phyloP scores from a whole-genome alignment of 352 stramenopile species.

The Phytophthora megakarya region DNA sequence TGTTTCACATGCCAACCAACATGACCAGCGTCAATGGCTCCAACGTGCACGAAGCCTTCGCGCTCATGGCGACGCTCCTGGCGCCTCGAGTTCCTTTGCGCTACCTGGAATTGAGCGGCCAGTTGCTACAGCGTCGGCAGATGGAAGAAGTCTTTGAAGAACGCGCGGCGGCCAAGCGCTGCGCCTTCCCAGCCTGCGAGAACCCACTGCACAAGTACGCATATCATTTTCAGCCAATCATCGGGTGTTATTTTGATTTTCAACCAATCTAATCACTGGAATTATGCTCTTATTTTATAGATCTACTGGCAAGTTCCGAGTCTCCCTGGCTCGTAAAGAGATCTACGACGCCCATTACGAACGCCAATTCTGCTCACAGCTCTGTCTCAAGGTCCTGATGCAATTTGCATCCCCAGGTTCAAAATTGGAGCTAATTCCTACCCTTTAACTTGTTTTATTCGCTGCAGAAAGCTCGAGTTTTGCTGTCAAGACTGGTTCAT shows the following conservation, averaged over 20 bases:
- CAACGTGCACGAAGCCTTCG: slow-evolving; percentile 77
- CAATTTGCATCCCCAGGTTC: background rate
- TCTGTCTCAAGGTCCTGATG: slow-evolving; percentile 61
- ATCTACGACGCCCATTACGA: slow-evolving; percentile 85
- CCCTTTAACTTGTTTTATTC: slow-evolving; percentile 4
- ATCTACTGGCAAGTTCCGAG: slow-evolving; percentile 66
- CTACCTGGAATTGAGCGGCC: slow-evolving; percentile 70
- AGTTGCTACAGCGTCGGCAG: slow-evolving; percentile 78
- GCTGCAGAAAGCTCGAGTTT: slow-evolving; percentile 70
- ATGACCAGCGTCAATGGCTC: slow-evolving; percentile 49
- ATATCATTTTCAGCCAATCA: slow-evolving; percentile 21
- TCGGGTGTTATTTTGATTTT: background rate
- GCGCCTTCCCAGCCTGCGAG: slow-evolving; percentile 72
- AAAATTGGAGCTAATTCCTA: background rate
- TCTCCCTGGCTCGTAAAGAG: slow-evolving; percentile 73
- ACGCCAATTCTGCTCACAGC: slow-evolving; percentile 80
- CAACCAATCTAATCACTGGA: slow-evolving; percentile 10
- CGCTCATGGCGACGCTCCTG: slow-evolving; percentile 81
- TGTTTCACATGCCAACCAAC: slow-evolving; percentile 5
- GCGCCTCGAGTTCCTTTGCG: slow-evolving; percentile 59
- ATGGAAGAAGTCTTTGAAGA: slow-evolving; percentile 87
- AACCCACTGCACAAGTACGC: slow-evolving; percentile 56
- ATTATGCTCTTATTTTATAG: slow-evolving; percentile 25
- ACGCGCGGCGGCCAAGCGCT: slow-evolving; percentile 67
- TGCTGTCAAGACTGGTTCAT: slow-evolving; percentile 60